These are phyloP conservation scores for Brassica cretica DNA, from an alignment of 345 rosid species.

Conservation along the genomic window DNA sequence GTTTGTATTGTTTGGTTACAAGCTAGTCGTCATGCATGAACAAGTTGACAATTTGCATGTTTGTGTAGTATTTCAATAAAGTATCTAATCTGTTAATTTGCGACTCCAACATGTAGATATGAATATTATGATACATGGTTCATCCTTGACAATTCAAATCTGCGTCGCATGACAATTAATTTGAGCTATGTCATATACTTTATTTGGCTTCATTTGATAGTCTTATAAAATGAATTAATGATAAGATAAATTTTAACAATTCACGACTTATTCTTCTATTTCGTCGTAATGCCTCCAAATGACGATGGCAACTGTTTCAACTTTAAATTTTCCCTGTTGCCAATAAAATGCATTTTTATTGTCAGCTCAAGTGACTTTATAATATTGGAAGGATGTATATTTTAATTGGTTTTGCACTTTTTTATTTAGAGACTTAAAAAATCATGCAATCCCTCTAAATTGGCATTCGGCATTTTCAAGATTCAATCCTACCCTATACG, in stretches of 20 bases:
- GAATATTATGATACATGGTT: background rate
- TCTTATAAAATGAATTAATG: background rate
- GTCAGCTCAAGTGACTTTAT: background rate
- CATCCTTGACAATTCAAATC: background rate
- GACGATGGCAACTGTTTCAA: constrained; percentile 1
- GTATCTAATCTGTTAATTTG: background rate
- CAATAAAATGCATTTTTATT: background rate
- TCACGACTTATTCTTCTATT: background rate
- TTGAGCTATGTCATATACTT: background rate
- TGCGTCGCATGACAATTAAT: background rate
- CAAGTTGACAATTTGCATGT: background rate
- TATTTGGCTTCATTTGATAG: background rate
- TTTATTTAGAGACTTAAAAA: background rate
- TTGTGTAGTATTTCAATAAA: background rate
- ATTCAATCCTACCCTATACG: no score
- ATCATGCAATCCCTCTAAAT: background rate
- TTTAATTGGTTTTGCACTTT: background rate
- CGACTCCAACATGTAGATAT: background rate
- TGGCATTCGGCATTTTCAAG: background rate
- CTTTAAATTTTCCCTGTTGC: constrained; percentile 1
- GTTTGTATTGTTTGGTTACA: background rate
- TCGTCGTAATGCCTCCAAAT: background rate
- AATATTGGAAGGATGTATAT: background rate
- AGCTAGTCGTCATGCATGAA: background rate
- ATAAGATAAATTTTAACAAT: background rate